Base-by-base conservation (phyloP, 805 yeast species). In the Teunomyces barrocoloradensis region DNA sequence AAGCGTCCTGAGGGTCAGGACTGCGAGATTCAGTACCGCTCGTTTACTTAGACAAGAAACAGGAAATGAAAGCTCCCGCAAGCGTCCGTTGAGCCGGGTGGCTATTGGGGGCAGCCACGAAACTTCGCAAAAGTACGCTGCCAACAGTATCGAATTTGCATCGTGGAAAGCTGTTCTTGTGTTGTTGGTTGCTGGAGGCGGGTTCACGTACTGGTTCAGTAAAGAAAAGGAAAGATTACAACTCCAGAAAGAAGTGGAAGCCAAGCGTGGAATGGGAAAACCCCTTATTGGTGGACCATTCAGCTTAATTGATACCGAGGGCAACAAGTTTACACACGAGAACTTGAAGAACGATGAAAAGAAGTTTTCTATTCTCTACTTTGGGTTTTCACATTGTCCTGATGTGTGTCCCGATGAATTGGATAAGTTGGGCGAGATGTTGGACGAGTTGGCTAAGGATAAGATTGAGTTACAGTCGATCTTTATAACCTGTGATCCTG, bases 341-440 rank as follows among this genome's bases (percentile, higher is more conserved):
- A 77, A 92, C 56, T 71, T 94, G 60, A 68, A 79, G 52, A 94
- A 91, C 29, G 64, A 69, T 47, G 55, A 68, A 4, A 68, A 67
- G 52, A 85, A 81, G 63, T 94, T 90, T 67, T 81, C 92, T 9
- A 72, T 94, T 40, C 66, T 92, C n/a, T 94, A 94, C 65, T 94
- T 94, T 69, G 99, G 99, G 0, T 94, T 94, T 73, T 87, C 97
- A 3, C 91, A 91, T 69, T 94, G 99, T 70, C 99, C 99, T 5
- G 99, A 94, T 68, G 91, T 94, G 45, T 94, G 99, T 68, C 99
- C 99, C 9, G 99, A 94, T 66, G 99, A 94, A 65, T 78, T 94
- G 50, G 99, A 94, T 65, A 89, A 92, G 62, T 77, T 94, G 62
- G 92, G 96, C 4, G 76, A 82, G 27, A 83, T 86, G 71, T 73